Percentiles rank a stretch among this genome's conserved stretches.
Conservation (phyloP, 176 grass and related monocot genomes). For the Dendrocalamus sinicus region DNA sequence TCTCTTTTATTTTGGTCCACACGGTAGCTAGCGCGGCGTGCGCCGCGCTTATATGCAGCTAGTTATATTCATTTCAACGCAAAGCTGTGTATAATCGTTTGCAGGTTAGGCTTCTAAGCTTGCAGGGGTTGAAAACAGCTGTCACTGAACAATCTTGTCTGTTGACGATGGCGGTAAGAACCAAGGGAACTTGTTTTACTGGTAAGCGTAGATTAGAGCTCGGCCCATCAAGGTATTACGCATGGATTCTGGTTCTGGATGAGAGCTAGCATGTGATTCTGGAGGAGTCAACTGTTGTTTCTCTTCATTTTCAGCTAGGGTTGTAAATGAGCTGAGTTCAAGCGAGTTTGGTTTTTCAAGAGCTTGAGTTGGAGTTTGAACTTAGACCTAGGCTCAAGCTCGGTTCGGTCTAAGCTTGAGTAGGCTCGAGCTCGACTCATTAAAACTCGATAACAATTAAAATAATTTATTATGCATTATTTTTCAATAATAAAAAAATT, state of each 20-base stretch:
- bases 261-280: not conserved
- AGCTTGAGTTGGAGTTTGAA: no score
- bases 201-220: conserved; percentile 43
- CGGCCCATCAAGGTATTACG: not conserved
- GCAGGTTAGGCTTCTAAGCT: conserved; percentile 45
- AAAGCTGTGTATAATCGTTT: not conserved
- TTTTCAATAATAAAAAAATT: no score
- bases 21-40: no score
- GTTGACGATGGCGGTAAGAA: conserved; percentile 1
- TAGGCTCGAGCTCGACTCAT: no score
- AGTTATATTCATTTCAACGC: conserved; percentile 2
- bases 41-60: no score
- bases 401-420: no score
- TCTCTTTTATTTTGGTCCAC: no score
- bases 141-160: not conserved
- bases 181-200: conserved; percentile 2
- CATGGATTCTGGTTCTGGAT: conserved; percentile 28
- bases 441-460: no score
- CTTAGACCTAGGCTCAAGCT: no score
- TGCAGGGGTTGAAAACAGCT: not conserved
- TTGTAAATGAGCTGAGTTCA: no score
- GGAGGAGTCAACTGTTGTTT: conserved; percentile 17
- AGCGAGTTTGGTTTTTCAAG: no score
- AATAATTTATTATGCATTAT: no score
- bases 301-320: not conserved